A percentile compares a stretch with the other conserved stretches of the same genome.
Conservation (phyloP, 1,284 basidiomycete genomes). For the Ceratobasidium sp. region DNA sequence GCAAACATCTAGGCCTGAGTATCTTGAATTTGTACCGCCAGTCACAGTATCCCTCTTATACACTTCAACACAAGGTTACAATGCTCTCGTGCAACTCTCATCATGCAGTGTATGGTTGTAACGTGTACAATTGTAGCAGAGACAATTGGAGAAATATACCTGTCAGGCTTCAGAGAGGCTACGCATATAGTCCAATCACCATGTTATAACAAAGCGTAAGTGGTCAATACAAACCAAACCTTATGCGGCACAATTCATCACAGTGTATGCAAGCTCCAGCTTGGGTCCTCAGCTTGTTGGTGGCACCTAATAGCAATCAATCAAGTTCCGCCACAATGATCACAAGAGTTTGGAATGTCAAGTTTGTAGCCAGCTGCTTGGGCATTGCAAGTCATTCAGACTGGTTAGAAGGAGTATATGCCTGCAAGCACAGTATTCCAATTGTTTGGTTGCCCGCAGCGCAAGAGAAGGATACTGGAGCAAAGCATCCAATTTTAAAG, state of each 20-base stretch:
- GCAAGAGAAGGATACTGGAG: background rate
- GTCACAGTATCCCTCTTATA: background rate
- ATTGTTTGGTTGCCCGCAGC: background rate
- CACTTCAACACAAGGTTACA: background rate
- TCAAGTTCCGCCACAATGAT: background rate
- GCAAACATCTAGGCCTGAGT: background rate
- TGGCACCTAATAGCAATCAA: background rate
- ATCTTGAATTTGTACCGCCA: background rate
- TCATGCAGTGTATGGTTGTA: constrained; percentile 2
- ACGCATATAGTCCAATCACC: too few species aligned
- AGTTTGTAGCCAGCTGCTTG: background rate
- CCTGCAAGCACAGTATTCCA: background rate
- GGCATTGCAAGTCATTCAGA: background rate
- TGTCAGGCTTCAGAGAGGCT: background rate
- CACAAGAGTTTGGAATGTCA: background rate
- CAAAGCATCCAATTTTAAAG: background rate
- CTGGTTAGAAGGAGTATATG: background rate
- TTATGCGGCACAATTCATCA: background rate
- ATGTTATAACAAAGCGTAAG: background rate
- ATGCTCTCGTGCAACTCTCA: constrained; percentile 7
- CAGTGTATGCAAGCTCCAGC: background rate
- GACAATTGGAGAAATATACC: constrained; percentile 3
- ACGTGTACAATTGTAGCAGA: background rate
- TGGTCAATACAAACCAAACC: background rate
- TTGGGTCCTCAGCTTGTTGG: background rate